Conservation (phyloP, 1,284 basidiomycete species). For the Cryptococcus maquisensis region DNA sequence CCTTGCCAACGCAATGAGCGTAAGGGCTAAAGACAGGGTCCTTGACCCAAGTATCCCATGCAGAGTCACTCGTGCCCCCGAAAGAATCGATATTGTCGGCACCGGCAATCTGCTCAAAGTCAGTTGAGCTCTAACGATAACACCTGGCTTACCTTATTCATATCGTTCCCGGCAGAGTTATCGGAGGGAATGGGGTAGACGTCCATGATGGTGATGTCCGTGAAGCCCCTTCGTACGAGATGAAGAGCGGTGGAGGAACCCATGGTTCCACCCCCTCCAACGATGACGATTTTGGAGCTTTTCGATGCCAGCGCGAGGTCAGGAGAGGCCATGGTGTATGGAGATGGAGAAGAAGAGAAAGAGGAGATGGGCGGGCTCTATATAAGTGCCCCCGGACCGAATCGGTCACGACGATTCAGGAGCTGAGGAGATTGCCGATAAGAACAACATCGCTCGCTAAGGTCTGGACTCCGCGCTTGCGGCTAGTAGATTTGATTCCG, state of each 20-base stretch:
- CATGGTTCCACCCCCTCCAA: slow-evolving; percentile 44
- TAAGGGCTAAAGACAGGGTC: slow-evolving; percentile 37
- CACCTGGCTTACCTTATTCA: slow-evolving; percentile 41
- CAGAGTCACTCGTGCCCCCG: slow-evolving; percentile 7
- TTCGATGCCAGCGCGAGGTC: background rate
- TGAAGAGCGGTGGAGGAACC: slow-evolving; percentile 46
- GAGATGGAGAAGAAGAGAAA: too few relatives aligned
- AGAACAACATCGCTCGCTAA: too few relatives aligned
- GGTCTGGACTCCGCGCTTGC: too few relatives aligned
- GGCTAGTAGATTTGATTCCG: too few relatives aligned
- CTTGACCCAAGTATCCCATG: slow-evolving; percentile 36
- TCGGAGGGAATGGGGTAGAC: slow-evolving; percentile 34
- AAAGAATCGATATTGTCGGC: slow-evolving; percentile 8
- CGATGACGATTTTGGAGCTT: slow-evolving; percentile 28
- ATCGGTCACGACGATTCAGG: too few relatives aligned
- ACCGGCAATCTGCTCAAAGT: slow-evolving; percentile 8
- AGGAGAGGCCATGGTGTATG: background rate
- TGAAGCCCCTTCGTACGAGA: slow-evolving; percentile 38
- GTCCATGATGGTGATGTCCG: slow-evolving; percentile 40
- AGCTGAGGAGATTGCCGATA: too few relatives aligned
- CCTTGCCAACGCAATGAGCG: slow-evolving; percentile 39
- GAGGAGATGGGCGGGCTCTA: too few relatives aligned
- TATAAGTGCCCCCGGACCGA: background rate
- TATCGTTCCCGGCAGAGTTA: slow-evolving; percentile 40
- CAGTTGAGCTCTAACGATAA: slow-evolving; percentile 9